phyloP scores from a whole-genome alignment of 2,329 filamentous ascomycete species.

The Fusarium sp. region DNA sequence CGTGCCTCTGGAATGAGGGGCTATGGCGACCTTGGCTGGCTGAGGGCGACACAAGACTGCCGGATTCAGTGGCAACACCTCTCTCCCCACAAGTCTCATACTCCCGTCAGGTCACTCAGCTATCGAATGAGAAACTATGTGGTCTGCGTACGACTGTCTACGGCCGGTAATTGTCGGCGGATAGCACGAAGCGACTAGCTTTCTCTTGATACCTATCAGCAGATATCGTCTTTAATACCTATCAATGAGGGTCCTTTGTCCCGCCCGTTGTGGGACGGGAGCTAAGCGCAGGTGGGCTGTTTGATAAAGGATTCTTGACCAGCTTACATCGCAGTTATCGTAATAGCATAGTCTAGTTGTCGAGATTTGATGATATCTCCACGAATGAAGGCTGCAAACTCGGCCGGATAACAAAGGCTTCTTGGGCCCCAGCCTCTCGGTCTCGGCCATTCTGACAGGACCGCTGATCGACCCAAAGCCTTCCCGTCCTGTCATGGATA shows the following conservation, averaged over 20 bases:
- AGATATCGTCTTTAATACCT: constrained; percentile 25
- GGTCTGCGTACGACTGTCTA: background rate
- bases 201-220: background rate
- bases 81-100: constrained; percentile 11
- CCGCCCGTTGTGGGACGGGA: constrained; percentile 39
- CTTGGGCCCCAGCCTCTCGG: background rate
- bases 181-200: constrained; percentile 11
- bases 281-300: constrained; percentile 33
- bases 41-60: constrained; percentile 16
- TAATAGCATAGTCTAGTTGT: constrained; percentile 18
- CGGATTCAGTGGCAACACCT: constrained; percentile 9
- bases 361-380: background rate
- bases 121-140: constrained; percentile 3
- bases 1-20: constrained; percentile 2
- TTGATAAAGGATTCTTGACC: constrained; percentile 36
- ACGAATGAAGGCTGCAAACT: background rate
- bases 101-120: constrained; percentile 15
- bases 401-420: background rate
- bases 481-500: constrained; percentile 16
- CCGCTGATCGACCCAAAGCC: constrained; percentile 20
- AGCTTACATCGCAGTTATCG: constrained; percentile 32
- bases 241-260: constrained; percentile 40
- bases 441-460: constrained; percentile 4
- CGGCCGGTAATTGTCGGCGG: constrained; percentile 16
- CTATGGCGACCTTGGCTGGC: constrained; percentile 21